Conservation (phyloP, 139 green algal species). For the Picochlorum sp. region DNA sequence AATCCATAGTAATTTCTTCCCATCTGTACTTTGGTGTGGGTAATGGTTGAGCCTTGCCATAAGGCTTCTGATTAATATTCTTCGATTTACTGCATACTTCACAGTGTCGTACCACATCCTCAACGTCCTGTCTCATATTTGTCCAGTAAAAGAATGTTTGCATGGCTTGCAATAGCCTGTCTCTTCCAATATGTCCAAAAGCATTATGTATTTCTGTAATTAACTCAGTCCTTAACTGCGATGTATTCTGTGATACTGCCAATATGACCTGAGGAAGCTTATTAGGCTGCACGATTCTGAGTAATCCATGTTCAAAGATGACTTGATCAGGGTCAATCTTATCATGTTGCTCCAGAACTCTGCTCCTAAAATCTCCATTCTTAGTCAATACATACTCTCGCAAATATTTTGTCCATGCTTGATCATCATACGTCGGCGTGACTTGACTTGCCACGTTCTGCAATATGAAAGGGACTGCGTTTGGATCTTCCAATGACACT, state of each 20-base stretch:
- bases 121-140: neutral
- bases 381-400: neutral
- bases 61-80: neutral
- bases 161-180: neutral
- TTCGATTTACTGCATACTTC: neutral
- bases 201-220: constrained; percentile 5
- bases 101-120: neutral
- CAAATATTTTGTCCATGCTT: neutral
- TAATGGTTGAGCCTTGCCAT: constrained; percentile 18
- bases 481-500: neutral
- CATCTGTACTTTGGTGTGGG: constrained; percentile 26
- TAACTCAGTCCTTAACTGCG: constrained; percentile 13
- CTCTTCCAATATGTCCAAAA: constrained; percentile 1
- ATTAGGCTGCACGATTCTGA: neutral
- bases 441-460: neutral
- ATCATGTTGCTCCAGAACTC: neutral
- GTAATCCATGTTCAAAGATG: too few species aligned
- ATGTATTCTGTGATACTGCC: neutral
- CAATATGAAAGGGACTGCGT: neutral
- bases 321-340: neutral
- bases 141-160: neutral
- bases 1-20: constrained; percentile 40
- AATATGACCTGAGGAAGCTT: neutral
- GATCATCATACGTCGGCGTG: neutral
- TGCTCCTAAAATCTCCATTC: neutral